phyloP scores from a whole-genome alignment of 108 stramenopile genomes.

The Cyclotella atomus region DNA sequence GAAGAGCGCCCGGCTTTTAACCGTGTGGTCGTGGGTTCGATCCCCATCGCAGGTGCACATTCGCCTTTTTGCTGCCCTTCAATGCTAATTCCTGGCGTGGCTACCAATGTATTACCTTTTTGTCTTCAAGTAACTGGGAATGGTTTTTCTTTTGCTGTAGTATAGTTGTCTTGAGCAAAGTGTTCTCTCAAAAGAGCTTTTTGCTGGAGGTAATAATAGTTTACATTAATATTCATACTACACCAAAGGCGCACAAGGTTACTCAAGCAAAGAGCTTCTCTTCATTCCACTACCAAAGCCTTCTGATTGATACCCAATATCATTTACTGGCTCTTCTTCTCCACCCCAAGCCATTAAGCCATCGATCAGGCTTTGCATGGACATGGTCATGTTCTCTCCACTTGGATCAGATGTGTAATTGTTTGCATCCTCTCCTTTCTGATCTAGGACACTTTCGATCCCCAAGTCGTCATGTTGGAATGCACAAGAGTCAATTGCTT shows the following conservation, averaged over 20 bases:
- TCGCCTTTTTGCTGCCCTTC: too few species aligned
- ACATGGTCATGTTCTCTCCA: slow-evolving; percentile 57
- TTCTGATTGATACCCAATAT: slow-evolving; percentile 15
- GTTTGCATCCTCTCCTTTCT: slow-evolving; percentile 1
- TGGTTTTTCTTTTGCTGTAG: too few species aligned
- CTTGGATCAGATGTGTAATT: not conserved
- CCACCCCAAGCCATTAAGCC: slow-evolving; percentile 88
- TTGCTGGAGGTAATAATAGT: too few species aligned
- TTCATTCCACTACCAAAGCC: not conserved
- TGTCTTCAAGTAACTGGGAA: too few species aligned
- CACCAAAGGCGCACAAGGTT: not conserved
- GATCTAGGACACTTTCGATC: not conserved
- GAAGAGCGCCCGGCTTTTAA: slow-evolving; percentile 45
- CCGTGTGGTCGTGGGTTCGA: slow-evolving; percentile 67
- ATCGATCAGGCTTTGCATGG: slow-evolving; percentile 91
- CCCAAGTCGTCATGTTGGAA: not conserved
- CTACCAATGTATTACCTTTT: too few species aligned
- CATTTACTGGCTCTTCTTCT: slow-evolving; percentile 60
- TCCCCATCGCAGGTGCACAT: too few species aligned
- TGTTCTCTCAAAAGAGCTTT: too few species aligned
- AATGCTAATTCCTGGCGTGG: too few species aligned
- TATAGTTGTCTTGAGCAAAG: too few species aligned
- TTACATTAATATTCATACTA: too few species aligned
- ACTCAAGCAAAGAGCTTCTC: not conserved
- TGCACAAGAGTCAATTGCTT: not conserved